Evolutionary conservation across 2,329 filamentous ascomycete genomes (phyloP).

Genomic region (Exophiala viscosa): DNA sequence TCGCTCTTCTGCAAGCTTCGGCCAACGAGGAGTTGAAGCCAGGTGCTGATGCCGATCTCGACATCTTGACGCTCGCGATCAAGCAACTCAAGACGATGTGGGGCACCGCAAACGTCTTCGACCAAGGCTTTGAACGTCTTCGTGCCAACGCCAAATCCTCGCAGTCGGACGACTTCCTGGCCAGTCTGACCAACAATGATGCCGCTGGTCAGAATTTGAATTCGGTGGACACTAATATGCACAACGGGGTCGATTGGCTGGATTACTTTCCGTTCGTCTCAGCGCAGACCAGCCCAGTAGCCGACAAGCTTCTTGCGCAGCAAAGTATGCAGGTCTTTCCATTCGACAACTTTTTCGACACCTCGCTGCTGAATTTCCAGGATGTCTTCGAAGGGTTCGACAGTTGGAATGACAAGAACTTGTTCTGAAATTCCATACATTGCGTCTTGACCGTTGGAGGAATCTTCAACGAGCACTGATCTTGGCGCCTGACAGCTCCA

Average conservation of each 20-base stretch:
- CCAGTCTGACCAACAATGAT: not conserved
- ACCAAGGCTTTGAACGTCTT: conserved; percentile 33
- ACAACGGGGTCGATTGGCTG: conserved; percentile 33
- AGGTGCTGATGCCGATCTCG: conserved; percentile 36
- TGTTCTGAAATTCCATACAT: not conserved
- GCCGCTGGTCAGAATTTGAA: not conserved
- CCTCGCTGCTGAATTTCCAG: conserved; percentile 10
- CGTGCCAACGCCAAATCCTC: conserved; percentile 7
- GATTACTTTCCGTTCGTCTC: conserved; percentile 37
- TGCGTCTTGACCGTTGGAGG: no score
- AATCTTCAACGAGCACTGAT: no score
- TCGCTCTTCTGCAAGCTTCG: conserved; percentile 41
- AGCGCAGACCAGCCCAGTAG: conserved; percentile 31
- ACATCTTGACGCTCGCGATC: conserved; percentile 33
- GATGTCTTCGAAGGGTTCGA: conserved; percentile 10
- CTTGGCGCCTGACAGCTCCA: no score
- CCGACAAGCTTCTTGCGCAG: conserved; percentile 28
- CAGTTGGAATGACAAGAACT: conserved; percentile 6
- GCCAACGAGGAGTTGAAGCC: conserved; percentile 32
- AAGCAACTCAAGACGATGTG: conserved; percentile 38
- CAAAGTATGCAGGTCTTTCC: conserved; percentile 9
- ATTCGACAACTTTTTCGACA: conserved; percentile 6
- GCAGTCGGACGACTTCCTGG: not conserved
- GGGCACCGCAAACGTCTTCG: conserved; percentile 38
- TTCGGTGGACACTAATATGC: not conserved